These are phyloP conservation scores for Globisporangium irregulare DNA, from an alignment of 352 stramenopile species.

Conservation along the genomic window DNA sequence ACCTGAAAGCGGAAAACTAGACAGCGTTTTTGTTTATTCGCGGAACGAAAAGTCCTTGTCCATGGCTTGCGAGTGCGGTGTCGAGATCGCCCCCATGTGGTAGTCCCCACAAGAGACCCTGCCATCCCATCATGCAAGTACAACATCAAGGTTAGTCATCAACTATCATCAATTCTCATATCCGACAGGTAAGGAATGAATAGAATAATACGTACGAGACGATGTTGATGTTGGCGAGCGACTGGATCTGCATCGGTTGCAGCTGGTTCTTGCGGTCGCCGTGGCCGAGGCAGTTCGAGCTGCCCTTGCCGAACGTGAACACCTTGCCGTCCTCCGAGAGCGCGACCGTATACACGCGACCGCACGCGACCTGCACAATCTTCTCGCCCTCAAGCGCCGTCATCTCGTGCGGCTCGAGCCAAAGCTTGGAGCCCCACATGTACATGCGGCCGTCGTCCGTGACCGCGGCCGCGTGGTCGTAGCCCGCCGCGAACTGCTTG, in stretches of 20 bases:
- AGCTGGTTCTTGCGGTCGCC: slow-evolving; percentile 86
- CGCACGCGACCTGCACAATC: slow-evolving; percentile 80
- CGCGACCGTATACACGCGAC: slow-evolving; percentile 80
- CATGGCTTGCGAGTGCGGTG: slow-evolving; percentile 59
- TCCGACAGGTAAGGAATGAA: neutral
- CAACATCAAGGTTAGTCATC: neutral
- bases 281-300: slow-evolving; percentile 86
- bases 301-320: slow-evolving; percentile 88
- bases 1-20: neutral
- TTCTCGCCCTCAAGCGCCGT: slow-evolving; percentile 70
- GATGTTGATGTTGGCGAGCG: slow-evolving; percentile 57
- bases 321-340: slow-evolving; percentile 71
- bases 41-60: slow-evolving; percentile 86
- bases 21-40: slow-evolving; percentile 29
- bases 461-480: slow-evolving; percentile 89
- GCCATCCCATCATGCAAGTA: neutral
- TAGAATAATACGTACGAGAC: slow-evolving; percentile 42
- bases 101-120: slow-evolving; percentile 84
- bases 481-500: slow-evolving; percentile 90
- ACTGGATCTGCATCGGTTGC: slow-evolving; percentile 78
- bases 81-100: slow-evolving; percentile 83
- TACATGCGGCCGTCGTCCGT: slow-evolving; percentile 74
- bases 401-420: slow-evolving; percentile 91
- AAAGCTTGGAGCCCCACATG: slow-evolving; percentile 89
- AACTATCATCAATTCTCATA: neutral